Conservation (phyloP, 345 rosid genomes). For the Aegle marmelos region DNA sequence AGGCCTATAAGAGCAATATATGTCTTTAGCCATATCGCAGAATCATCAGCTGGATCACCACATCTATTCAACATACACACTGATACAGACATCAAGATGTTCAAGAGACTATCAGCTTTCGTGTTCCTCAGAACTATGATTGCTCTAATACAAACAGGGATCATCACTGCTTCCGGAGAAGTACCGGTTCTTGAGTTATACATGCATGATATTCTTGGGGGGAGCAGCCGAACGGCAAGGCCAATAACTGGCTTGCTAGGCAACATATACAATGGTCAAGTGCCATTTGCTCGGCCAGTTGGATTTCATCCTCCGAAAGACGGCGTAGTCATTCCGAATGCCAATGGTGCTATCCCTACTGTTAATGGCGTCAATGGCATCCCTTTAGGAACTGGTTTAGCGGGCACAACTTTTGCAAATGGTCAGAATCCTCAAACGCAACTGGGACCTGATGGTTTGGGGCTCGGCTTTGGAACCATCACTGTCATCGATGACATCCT, state of each 20-base stretch:
- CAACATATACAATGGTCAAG: slow-evolving; percentile 52
- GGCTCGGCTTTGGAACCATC: slow-evolving; percentile 54
- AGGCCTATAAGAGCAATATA: background rate
- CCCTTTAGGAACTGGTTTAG: slow-evolving; percentile 54
- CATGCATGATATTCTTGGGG: slow-evolving; percentile 61
- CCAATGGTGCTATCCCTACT: slow-evolving; percentile 55
- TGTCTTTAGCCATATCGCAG: background rate
- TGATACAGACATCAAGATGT: slow-evolving; percentile 10
- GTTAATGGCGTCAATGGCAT: slow-evolving; percentile 44
- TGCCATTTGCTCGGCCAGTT: slow-evolving; percentile 54
- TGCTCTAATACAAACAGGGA: background rate
- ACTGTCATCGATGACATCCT: slow-evolving; percentile 55
- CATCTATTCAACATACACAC: background rate
- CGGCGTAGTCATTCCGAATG: slow-evolving; percentile 46
- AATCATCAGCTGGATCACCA: background rate
- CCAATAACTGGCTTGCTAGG: slow-evolving; percentile 59
- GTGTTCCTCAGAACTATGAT: background rate
- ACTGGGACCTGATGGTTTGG: slow-evolving; percentile 49
- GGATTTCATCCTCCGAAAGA: slow-evolving; percentile 43
- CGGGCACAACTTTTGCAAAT: slow-evolving; percentile 38
- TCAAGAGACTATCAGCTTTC: background rate
- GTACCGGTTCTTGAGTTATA: slow-evolving; percentile 40
- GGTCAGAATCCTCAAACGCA: slow-evolving; percentile 34
- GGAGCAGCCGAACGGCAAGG: slow-evolving; percentile 51
- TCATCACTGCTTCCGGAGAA: background rate